Evolutionary conservation across 2,329 filamentous ascomycete species (phyloP), one percentile per base, ranked within the genome.

Genomic region (Cercospora beticola): DNA sequence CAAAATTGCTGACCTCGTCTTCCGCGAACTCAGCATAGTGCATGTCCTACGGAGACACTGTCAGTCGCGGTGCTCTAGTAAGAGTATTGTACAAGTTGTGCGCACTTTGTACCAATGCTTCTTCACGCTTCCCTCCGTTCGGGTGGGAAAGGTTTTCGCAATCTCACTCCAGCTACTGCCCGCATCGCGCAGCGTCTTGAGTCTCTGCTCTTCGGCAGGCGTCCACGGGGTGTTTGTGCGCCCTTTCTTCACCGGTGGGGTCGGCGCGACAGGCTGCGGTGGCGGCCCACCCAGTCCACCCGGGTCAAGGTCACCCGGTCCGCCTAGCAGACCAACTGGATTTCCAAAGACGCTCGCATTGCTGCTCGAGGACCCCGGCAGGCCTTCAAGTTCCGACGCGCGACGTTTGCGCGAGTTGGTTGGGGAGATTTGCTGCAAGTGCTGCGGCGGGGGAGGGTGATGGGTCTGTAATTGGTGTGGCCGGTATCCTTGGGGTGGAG

Each of bases 161-260:
- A 99, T 99, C 77, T 98, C 95, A 60, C 93, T 96, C 95, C 95
- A 99, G 77, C 92, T 97, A 75, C 92, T 94, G 10, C 94, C 94
- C 0, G 90, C 88, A 80, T 98, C 95, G 76, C 95, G 88, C 93
- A 99, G 96, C 73, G 90, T 89, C 85, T 98, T 98, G 74, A 99
- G 83, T 57, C 93, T 86, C 78, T 94, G 88, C 81, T 99, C 95
- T 80, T 99, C 95, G 36, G 92, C 92, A 2, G 94, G 92, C 1
- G 94, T 97, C 95, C 95, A 99, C 0, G 95, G 95, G 2, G 95
- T 99, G 79, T 99, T 99, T n/a, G 95, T 98, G 69, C 95, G 87
- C 76, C 93, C 95, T 84, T 97, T 97, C 84, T 98, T 99, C 6
- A 89, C 88, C 1, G 88, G 87, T 30, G 84, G 85, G 77, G 66